Conservation (phyloP, 1,284 basidiomycete species). For the Austropuccinia psidii region DNA sequence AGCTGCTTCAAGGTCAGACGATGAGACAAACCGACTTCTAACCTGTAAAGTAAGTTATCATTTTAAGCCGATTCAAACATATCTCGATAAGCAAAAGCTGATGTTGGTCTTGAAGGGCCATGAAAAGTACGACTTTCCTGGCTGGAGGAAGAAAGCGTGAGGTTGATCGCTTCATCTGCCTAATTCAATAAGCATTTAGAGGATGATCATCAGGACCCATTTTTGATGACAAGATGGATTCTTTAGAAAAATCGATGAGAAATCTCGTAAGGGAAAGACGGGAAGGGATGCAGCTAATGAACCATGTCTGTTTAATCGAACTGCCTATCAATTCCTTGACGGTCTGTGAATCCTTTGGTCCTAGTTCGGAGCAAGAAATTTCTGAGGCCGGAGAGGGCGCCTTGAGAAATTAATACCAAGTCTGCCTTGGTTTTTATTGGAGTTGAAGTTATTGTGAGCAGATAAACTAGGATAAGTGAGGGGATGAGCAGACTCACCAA, state of each 20-base stretch:
- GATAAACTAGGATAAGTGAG: too few species aligned
- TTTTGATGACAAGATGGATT: neutral
- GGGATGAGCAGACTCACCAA: too few species aligned
- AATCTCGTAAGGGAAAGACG: neutral
- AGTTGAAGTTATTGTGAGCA: too few species aligned
- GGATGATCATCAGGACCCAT: neutral
- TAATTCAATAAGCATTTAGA: constrained; percentile 12
- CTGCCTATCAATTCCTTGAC: too few species aligned
- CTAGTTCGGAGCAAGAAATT: too few species aligned
- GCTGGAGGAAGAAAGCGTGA: constrained; percentile 10
- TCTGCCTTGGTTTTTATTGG: too few species aligned
- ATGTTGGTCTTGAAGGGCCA: too few species aligned
- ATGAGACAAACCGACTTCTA: constrained; percentile 35
- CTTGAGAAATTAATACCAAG: too few species aligned
- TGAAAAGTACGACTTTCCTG: neutral
- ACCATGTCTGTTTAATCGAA: too few species aligned
- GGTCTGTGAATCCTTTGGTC: too few species aligned
- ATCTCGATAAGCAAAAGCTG: neutral
- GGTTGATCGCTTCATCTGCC: constrained; percentile 33
- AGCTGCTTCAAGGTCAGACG: constrained; percentile 24
- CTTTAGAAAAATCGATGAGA: too few species aligned
- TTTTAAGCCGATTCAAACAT: neutral
- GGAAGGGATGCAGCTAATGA: neutral
- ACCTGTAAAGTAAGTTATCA: constrained; percentile 4
- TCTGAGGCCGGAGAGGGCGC: too few species aligned